phyloP scores from a whole-genome alignment of 2,329 filamentous ascomycete species.

The Eutypella sp. region DNA sequence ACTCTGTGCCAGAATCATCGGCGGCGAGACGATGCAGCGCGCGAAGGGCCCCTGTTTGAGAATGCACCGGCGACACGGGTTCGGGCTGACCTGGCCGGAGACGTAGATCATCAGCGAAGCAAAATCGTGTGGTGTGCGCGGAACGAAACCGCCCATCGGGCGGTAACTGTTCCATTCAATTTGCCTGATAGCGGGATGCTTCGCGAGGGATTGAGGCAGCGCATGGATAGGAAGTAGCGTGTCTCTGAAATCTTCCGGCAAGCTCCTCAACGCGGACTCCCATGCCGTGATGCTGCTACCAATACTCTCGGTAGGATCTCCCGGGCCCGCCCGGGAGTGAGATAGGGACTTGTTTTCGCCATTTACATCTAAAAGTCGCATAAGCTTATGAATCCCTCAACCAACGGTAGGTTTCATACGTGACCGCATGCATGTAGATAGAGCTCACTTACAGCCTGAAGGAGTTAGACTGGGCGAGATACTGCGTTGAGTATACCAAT shows the following conservation, averaged over 20 bases:
- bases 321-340: neutral
- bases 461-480: slow-evolving; percentile 10
- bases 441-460: slow-evolving; percentile 9
- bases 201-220: slow-evolving; percentile 16
- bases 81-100: slow-evolving; percentile 23
- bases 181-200: slow-evolving; percentile 17
- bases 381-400: too few species aligned
- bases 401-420: neutral
- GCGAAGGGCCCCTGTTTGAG: slow-evolving; percentile 23
- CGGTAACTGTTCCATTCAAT: slow-evolving; percentile 25
- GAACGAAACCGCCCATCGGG: slow-evolving; percentile 20
- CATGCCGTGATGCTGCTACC: slow-evolving; percentile 19
- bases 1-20: slow-evolving; percentile 16
- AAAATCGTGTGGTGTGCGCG: slow-evolving; percentile 20
- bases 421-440: neutral
- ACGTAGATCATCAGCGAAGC: slow-evolving; percentile 25
- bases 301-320: slow-evolving; percentile 2
- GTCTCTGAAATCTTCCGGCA: slow-evolving; percentile 17
- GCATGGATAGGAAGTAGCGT: slow-evolving; percentile 11
- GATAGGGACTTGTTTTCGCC: neutral
- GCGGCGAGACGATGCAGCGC: slow-evolving; percentile 21
- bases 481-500: slow-evolving; percentile 18
- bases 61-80: slow-evolving; percentile 23
- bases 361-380: too few species aligned
- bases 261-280: slow-evolving; percentile 14